Evolutionary conservation across 2,329 filamentous ascomycete species (phyloP), one percentile per base, ranked within the genome.

Genomic region (Mycogone perniciosa): DNA sequence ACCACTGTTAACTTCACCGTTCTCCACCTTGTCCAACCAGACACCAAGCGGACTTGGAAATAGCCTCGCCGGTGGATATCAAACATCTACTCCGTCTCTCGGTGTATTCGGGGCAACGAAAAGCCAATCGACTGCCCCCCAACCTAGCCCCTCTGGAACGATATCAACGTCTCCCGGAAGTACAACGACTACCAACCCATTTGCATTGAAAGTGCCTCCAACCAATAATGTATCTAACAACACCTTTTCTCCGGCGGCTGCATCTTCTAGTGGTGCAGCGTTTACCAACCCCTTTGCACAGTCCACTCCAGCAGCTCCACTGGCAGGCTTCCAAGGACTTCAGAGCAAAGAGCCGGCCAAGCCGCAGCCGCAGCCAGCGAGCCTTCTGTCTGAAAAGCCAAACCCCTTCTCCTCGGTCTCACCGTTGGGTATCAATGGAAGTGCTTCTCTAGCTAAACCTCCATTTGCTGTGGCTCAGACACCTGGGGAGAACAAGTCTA

Each of bases 321-420:
- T 9, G 41, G 31, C 7, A 35, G 11, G 5, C 9, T 47, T 41
- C 29, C 44, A 40, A 7, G 48, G 35, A 7, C 7, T 13, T 6
- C 52, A 51, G 34, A 39, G 20, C 33, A 44, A 47, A 46, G 29
- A 48, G 4, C n/a, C 44, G n/a, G 33, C 43, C 31, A 30, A 44
- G 5, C 34, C 46, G 31, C 44, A 41, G 30, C 3, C 13, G 11
- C 41, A 40, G 20, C 44, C 27, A 37, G 9, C 40, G 20, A 40
- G 13, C 13, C 9, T 9, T 27, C 6, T 13, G 8, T 29, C 10
- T 10, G 41, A 52, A 27, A 56, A 58, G 29, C 52, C 54, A 39
- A 62, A 54, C 35, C 56, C 61, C 9, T 65, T 67, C 13, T 41
- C 59, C n/a, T 44, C 55, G 30, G 39, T 35, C 1, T 37, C 54